These are phyloP conservation scores for Schizonepeta tenuifolia DNA, from an alignment of 257 asterid genomes.

Conservation along the genomic window DNA sequence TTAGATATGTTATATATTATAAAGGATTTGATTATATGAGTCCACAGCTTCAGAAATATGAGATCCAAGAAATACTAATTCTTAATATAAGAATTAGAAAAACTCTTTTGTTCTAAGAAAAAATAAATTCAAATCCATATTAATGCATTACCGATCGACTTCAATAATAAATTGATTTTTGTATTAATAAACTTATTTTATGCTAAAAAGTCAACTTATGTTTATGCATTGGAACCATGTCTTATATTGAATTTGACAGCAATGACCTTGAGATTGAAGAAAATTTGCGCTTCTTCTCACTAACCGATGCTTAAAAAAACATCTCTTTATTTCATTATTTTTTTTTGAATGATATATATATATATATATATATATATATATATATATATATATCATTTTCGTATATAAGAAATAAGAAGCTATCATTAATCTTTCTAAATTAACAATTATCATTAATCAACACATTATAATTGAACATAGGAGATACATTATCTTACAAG, in stretches of 20 bases:
- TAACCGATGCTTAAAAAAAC: conserved; percentile 7
- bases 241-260: conserved; percentile 36
- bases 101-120: not conserved
- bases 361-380: no score
- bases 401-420: no score
- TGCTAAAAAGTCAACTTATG: conserved; percentile 45
- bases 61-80: no score
- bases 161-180: conserved; percentile 18
- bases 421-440: no score
- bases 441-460: no score
- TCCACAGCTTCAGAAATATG: no score
- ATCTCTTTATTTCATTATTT: not conserved
- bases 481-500: no score
- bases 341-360: not conserved
- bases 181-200: conserved; percentile 4
- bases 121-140: conserved; percentile 14
- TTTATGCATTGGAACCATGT: conserved; percentile 43
- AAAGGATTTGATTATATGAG: no score
- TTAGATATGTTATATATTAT: no score
- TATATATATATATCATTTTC: no score
- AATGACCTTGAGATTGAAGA: conserved; percentile 50
- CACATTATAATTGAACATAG: no score
- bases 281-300: conserved; percentile 9
- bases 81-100: no score
- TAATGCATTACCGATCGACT: conserved; percentile 31